Base-by-base conservation (phyloP, 306 rosid genomes). In the Trifolium repens region DNA sequence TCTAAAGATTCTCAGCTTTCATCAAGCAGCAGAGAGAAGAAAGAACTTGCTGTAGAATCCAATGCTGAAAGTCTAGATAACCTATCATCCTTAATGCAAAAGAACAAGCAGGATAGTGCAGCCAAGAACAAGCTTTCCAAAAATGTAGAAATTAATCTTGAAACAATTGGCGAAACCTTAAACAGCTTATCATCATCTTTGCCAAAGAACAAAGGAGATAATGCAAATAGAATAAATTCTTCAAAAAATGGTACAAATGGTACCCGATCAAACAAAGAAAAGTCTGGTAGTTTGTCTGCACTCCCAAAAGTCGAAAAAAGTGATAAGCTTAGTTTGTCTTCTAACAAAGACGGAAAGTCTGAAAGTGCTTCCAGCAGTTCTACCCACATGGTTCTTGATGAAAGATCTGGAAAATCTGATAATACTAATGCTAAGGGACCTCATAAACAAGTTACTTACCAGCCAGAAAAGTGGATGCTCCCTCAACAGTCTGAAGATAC, bases 391-490 rank as follows among this genome's bases (percentile, higher is more conserved):
- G 64, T 54, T 82, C 44, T 75, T 6, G 82, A 87, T 83, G 91
- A 46, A 60, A 87, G 85, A 76, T 86, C 88, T 70, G 86, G 86
- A 81, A 79, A 54, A 78, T 83, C 87, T 60, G 85, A 79, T 80
- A 79, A 74, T 79, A 77, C 78, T 74, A 81, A 72, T 64, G 65
- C 82, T 67, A 82, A 67, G 71, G 84, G 79, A 78, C 40, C 85
- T 67, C 67, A 26, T 58, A 69, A 87, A 12, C 84, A 64, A 32
- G 78, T 52, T 19, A 82, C 89, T 74, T 92, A 82, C 73, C 89
- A 87, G 80, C 88, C 90, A 37, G 99, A 94, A 81, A 87, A 86
- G 52, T 94, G 99, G 99, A 89, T 92, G 99, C 91, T 92, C 57
- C 94, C 93, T 64, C 88, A 94, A 67, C 88, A 92, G 72, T 87